Percentiles rank a stretch among this genome's conserved stretches.
phyloP scores from a whole-genome alignment of 2,329 filamentous ascomycete genomes.

The Cladosporium sp. region DNA sequence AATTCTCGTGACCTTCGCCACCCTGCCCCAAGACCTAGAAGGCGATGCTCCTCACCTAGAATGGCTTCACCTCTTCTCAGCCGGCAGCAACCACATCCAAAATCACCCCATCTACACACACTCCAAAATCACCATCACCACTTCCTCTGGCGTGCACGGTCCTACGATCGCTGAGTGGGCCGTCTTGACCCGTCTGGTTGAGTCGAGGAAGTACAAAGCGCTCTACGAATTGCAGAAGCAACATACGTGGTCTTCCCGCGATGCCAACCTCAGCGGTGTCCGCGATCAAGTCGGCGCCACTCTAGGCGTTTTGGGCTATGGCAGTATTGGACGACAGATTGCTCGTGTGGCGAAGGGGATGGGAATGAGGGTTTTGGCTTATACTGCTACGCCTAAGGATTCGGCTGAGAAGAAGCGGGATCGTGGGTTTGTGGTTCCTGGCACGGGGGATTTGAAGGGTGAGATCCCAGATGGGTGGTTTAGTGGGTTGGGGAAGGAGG shows the following conservation, averaged over 20 bases:
- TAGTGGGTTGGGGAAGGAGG: slow-evolving; percentile 49
- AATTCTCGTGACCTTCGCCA: slow-evolving; percentile 46
- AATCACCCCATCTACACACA: slow-evolving; percentile 51
- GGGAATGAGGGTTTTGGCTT: slow-evolving; percentile 71
- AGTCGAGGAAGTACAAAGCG: slow-evolving; percentile 51
- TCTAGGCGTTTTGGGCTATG: slow-evolving; percentile 59
- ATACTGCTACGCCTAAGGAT: slow-evolving; percentile 65
- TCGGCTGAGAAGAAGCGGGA: slow-evolving; percentile 64
- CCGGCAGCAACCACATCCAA: slow-evolving; percentile 53
- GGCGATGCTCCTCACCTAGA: slow-evolving; percentile 38
- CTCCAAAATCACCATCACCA: slow-evolving; percentile 51
- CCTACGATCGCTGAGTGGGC: slow-evolving; percentile 66
- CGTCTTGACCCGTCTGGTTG: slow-evolving; percentile 57
- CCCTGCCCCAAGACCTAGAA: slow-evolving; percentile 37
- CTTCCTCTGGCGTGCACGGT: slow-evolving; percentile 55
- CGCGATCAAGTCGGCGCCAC: slow-evolving; percentile 55
- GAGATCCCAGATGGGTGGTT: slow-evolving; percentile 54
- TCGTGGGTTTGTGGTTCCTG: slow-evolving; percentile 62
- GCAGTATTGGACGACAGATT: slow-evolving; percentile 58
- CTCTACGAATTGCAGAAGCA: slow-evolving; percentile 57
- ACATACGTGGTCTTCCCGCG: slow-evolving; percentile 47
- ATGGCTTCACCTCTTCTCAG: slow-evolving; percentile 55
- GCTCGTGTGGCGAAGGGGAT: slow-evolving; percentile 32
- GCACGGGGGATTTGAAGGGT: slow-evolving; percentile 59
- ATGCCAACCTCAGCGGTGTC: slow-evolving; percentile 36